Evolutionary conservation across 192 early-diverging fungal genomes (phyloP), one percentile per base, ranked within the genome.

Genomic region (Podila horticola): DNA sequence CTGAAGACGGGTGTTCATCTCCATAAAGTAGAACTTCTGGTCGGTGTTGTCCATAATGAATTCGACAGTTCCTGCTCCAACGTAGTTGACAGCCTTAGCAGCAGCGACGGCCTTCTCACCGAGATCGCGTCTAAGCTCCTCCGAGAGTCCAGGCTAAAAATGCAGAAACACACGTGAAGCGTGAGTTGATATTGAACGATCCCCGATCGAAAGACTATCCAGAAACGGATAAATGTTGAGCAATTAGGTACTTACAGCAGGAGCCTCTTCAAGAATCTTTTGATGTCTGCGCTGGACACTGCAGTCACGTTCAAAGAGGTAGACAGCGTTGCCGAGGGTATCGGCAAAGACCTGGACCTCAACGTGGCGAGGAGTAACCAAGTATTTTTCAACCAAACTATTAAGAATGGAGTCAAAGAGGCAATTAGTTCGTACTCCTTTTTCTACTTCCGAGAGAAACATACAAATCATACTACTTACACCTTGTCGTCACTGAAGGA

Each of bases 341-440:
- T 99, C 97, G 0, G 95, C 96, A 90, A 99, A 95, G 34, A 99
- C 92, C 72, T 99, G 97, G 19, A 99, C 94, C 79, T 99, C 97
- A 30, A 99, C 93, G 79, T 99, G 97, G 15, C 96, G 88, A 52
- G 97, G 95, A 9, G 88, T 87, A 9, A 86, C 88, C 69, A 99
- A 79, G 84, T 96, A 97, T 82, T 97, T 97, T 83, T 97, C 97
- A 50, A 97, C 90, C 61, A 99, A 83, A 0, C 77, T 81, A 73
- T 26, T 33, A 48, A 48, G 28, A 19, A 1, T 30, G 7, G 4
- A 48, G 15, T 0, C 6, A 51, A 19, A 17, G 28, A 10, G 17
- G 5, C 1, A 6, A 22, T 36, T 12, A 69, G n/a, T 24, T 55
- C 24, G n/a, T 55, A 2, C 0, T 55, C n/a, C 2, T 45, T 17